Evolutionary conservation across 208 protist genomes (phyloP), one percentile per base, ranked within the genome.

Genomic region (Trypanosoma melophagium): DNA sequence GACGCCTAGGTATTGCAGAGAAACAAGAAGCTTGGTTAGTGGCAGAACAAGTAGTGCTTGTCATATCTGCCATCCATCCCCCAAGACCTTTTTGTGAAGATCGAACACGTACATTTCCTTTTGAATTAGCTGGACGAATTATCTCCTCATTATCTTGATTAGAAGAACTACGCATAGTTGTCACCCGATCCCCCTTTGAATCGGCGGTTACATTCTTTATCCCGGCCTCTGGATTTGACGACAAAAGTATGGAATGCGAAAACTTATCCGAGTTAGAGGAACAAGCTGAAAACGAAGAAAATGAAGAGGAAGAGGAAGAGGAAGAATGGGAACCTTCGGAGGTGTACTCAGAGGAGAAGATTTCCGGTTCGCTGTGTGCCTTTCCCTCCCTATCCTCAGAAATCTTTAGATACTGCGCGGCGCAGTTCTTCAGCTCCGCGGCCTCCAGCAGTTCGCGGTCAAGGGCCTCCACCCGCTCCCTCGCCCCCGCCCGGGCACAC

Each of bases 371-470:
- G 16, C 25, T 63, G 0, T 9, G 0, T 58, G 42, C 16, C 22
- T 59, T 28, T 1, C 49, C 57, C n/a, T 52, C 35, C 14, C 57
- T 68, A 24, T 44, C 50, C 9, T 52, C 51, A 19, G 10, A 40
- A 19, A 38, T 25, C 16, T 66, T 54, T 2, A 72, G 55, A 53
- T 49, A 64, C 19, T 54, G 44, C 3, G 45, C 16, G 21, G n/a
- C 53, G 19, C 28, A 49, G 16, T 7, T 41, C 44, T 35, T 69
- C 10, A 76, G 25, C 9, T 63, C 53, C 21, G 19, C 16, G 24
- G 58, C 53, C n/a, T 69, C 70, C 28, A 44, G 70, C 28, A 76
- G 31, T 16, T 67, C 65, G 17, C 44, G 21, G 21, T 76, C 55
- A 1, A 76, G n/a, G 22, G 0, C 41, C 7, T 35, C 1, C 13